phyloP scores from a whole-genome alignment of 2,329 filamentous ascomycete species.

The Pleurostoma richardsiae region DNA sequence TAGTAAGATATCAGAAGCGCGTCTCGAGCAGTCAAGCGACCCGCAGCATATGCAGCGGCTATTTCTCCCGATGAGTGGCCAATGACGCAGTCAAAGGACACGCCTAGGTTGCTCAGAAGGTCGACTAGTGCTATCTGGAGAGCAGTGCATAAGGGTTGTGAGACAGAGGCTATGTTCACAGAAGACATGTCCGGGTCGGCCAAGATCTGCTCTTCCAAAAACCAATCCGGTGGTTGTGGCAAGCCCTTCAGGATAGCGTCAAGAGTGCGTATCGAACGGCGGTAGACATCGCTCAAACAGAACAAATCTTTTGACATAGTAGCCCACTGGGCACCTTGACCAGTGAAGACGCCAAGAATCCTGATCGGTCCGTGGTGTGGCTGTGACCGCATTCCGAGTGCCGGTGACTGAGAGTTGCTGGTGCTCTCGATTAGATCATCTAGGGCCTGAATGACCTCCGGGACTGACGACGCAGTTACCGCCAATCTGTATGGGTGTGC shows the following conservation, averaged over 20 bases:
- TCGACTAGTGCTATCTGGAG: constrained; percentile 40
- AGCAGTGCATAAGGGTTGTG: constrained; percentile 49
- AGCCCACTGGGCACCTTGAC: constrained; percentile 39
- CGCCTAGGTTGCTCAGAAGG: constrained; percentile 17
- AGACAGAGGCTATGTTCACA: constrained; percentile 31
- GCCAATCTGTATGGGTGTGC: constrained; percentile 23
- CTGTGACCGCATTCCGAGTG: constrained; percentile 16
- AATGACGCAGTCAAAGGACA: constrained; percentile 23
- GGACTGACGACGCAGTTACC: constrained; percentile 15
- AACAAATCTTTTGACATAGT: constrained; percentile 30
- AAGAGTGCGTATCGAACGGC: constrained; percentile 23
- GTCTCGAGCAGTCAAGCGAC: constrained; percentile 23
- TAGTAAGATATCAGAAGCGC: constrained; percentile 34
- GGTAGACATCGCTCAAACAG: constrained; percentile 21
- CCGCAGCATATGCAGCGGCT: constrained; percentile 35
- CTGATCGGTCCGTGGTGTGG: constrained; percentile 10
- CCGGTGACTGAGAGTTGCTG: neutral
- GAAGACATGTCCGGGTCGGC: constrained; percentile 17
- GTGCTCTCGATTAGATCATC: constrained; percentile 14
- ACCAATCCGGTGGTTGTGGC: constrained; percentile 20
- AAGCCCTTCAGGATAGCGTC: constrained; percentile 20
- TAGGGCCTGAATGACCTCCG: constrained; percentile 16
- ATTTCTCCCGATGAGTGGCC: constrained; percentile 40
- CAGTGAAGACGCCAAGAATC: constrained; percentile 31
- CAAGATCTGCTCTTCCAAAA: constrained; percentile 26